phyloP scores from a whole-genome alignment of 139 green algal species.

The Tetraselmis chui region DNA sequence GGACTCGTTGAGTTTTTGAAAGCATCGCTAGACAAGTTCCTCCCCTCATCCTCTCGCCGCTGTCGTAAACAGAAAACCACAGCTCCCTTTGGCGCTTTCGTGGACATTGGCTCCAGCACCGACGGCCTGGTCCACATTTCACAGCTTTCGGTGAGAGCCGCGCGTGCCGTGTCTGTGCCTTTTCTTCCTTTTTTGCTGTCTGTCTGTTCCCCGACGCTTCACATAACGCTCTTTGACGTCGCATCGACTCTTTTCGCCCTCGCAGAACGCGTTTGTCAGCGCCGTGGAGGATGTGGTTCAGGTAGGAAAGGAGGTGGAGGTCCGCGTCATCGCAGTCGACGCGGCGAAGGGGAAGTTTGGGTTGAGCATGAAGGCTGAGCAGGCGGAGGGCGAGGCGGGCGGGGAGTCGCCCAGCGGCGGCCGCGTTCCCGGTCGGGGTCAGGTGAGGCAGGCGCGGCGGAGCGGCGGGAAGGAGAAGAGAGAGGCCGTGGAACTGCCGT shows the following conservation, averaged over 20 bases:
- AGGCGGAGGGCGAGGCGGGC: background rate
- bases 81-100: constrained; percentile 79
- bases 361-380: constrained; percentile 40
- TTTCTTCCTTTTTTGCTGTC: background rate
- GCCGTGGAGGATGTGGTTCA: constrained; percentile 39
- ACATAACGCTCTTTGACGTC: too few relatives aligned
- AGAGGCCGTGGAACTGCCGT: constrained; percentile 1
- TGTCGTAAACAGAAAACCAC: background rate
- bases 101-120: constrained; percentile 75
- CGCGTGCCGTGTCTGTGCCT: background rate
- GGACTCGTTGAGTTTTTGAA: too few relatives aligned
- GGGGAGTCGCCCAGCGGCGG: background rate
- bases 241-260: background rate
- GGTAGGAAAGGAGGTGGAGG: constrained; percentile 37
- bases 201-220: too few relatives aligned
- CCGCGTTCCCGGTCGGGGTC: background rate
- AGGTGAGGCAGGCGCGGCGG: background rate
- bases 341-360: constrained; percentile 33
- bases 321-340: constrained; percentile 37
- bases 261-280: constrained; percentile 36
- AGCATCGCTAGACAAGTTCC: background rate
- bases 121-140: constrained; percentile 95
- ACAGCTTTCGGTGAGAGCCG: constrained; percentile 50
- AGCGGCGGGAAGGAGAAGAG: background rate
- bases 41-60: background rate